Percentiles rank a stretch among this genome's conserved stretches.
These are phyloP conservation scores for Chlorella vulgaris DNA, from an alignment of 139 green algal genomes.

Conservation along the genomic window DNA sequence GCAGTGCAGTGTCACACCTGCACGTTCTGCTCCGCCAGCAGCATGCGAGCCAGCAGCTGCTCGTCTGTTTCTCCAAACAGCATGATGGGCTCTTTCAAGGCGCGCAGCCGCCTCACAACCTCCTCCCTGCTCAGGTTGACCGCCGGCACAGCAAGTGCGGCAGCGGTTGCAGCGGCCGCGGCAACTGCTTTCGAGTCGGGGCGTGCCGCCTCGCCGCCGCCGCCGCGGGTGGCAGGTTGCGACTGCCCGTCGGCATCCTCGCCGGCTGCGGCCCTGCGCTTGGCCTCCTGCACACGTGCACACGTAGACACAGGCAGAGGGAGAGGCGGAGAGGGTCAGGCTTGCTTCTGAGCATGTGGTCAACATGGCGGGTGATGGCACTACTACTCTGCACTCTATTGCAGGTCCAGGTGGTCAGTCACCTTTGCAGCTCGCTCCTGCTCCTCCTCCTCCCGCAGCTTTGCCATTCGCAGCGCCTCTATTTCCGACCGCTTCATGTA, in stretches of 20 bases:
- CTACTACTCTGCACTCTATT: too few species aligned
- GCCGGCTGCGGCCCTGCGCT: not conserved
- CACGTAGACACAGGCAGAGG: too few species aligned
- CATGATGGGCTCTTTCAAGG: constrained; percentile 85
- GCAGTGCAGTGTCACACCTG: constrained; percentile 64
- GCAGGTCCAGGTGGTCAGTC: not conserved
- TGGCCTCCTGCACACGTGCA: constrained; percentile 8
- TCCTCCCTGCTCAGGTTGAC: constrained; percentile 63
- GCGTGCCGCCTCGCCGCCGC: not conserved
- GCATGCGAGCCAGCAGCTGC: constrained; percentile 63
- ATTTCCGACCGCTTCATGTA: constrained; percentile 54
- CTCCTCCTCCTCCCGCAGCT: constrained; percentile 54
- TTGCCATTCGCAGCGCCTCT: constrained; percentile 45
- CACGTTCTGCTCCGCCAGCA: constrained; percentile 65
- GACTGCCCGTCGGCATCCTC: not conserved
- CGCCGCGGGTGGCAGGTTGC: not conserved
- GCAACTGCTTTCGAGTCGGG: not conserved
- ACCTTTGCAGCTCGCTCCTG: constrained; percentile 51
- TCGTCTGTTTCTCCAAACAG: constrained; percentile 91
- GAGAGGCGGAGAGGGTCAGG: too few species aligned
- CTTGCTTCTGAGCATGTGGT: too few species aligned
- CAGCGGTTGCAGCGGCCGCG: not conserved
- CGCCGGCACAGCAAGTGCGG: too few species aligned
- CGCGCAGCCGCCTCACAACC: constrained; percentile 84
- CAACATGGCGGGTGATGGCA: too few species aligned